Evolutionary conservation across 257 asterid genomes (phyloP).

Genomic region (Salvia hispanica): DNA sequence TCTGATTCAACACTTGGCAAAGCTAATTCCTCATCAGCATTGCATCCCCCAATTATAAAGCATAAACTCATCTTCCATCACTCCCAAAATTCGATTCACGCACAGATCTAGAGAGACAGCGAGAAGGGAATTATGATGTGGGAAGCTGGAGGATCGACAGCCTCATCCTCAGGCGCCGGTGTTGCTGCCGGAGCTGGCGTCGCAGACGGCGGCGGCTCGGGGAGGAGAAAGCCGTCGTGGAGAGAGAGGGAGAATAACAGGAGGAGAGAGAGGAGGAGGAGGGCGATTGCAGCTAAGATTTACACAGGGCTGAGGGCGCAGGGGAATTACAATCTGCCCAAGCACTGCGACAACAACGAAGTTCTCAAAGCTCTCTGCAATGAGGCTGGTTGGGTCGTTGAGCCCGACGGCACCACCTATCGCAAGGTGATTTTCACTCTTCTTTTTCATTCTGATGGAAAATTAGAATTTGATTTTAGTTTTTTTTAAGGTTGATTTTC

Average conservation of each 20-base stretch:
- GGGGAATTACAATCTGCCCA: slow-evolving; percentile 89
- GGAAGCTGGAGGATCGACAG: slow-evolving; percentile 84
- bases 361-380: slow-evolving; percentile 91
- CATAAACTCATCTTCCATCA: not conserved
- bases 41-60: slow-evolving; percentile 29
- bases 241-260: slow-evolving; percentile 93
- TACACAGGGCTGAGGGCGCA: slow-evolving; percentile 90
- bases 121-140: slow-evolving; percentile 62
- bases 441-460: too few species aligned
- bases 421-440: slow-evolving; percentile 56
- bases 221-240: slow-evolving; percentile 95
- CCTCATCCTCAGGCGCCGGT: slow-evolving; percentile 55
- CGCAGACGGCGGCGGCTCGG: slow-evolving; percentile 43
- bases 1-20: slow-evolving; percentile 36
- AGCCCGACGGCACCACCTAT: slow-evolving; percentile 95
- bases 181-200: slow-evolving; percentile 35
- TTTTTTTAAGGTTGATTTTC: not conserved
- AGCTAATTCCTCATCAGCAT: slow-evolving; percentile 51
- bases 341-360: slow-evolving; percentile 93
- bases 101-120: not conserved
- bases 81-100: not conserved
- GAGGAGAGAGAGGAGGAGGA: slow-evolving; percentile 95
- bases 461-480: not conserved
- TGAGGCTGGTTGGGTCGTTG: slow-evolving; percentile 97
- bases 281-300: slow-evolving; percentile 95